These are phyloP conservation scores for Albatrellus sp. DNA, from an alignment of 1,284 basidiomycete genomes.

Conservation along the genomic window DNA sequence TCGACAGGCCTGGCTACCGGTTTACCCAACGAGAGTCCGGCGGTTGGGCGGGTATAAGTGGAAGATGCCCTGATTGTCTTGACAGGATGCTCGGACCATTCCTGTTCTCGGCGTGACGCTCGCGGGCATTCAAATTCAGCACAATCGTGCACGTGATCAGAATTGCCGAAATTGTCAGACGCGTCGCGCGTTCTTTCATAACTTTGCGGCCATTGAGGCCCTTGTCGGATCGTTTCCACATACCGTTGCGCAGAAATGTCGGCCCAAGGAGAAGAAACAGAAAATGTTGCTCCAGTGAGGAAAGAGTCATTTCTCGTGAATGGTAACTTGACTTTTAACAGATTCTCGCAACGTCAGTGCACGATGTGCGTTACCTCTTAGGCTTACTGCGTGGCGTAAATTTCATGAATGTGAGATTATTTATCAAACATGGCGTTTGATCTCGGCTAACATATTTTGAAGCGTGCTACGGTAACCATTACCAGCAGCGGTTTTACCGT, in stretches of 20 bases:
- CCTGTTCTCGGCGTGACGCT: too few relatives aligned
- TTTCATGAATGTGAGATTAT: constrained; percentile 49
- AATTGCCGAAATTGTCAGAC: too few relatives aligned
- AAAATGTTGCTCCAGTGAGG: constrained; percentile 7
- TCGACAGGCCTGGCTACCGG: too few relatives aligned
- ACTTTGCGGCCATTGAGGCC: too few relatives aligned
- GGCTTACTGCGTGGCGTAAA: constrained; percentile 68
- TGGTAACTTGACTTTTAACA: constrained; percentile 16
- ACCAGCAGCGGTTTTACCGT: constrained; percentile 65
- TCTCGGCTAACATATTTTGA: constrained; percentile 4
- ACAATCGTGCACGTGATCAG: too few relatives aligned
- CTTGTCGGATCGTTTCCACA: too few relatives aligned
- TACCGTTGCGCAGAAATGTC: background rate
- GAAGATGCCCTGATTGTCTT: too few relatives aligned
- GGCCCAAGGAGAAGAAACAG: constrained; percentile 2
- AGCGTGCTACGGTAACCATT: constrained; percentile 75
- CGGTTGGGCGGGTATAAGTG: too few relatives aligned
- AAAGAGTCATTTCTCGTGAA: background rate
- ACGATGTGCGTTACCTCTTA: constrained; percentile 69
- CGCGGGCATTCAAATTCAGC: too few relatives aligned
- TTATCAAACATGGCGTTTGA: constrained; percentile 5
- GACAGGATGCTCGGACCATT: too few relatives aligned
- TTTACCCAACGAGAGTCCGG: background rate
- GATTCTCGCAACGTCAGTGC: constrained; percentile 67
- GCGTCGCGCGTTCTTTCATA: too few relatives aligned